phyloP scores from a whole-genome alignment of 352 stramenopile genomes.

The Pythium monospermum region DNA sequence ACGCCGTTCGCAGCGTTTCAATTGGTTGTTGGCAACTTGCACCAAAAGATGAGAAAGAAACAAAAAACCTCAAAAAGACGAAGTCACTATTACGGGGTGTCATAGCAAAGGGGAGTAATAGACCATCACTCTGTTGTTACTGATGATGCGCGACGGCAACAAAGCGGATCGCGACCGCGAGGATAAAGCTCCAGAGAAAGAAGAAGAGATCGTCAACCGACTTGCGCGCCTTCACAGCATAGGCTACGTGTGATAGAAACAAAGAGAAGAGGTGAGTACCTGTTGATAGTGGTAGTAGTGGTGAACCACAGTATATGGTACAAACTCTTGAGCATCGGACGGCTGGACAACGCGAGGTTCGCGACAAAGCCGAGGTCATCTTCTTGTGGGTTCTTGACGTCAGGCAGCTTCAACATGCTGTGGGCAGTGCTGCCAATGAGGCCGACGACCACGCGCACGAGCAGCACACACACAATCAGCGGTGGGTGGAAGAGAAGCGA shows the following conservation, averaged over 20 bases:
- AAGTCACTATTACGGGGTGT: no score
- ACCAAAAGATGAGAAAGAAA: no score
- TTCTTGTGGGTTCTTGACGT: conserved; percentile 62
- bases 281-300: no score
- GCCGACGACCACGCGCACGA: conserved; percentile 50
- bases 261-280: background rate
- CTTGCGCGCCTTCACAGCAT: conserved; percentile 62
- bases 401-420: conserved; percentile 38
- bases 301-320: no score
- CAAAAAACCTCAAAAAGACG: no score
- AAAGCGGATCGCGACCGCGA: conserved; percentile 38
- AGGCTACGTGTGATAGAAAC: conserved; percentile 32
- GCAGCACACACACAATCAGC: conserved; percentile 53
- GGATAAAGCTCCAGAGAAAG: conserved; percentile 62
- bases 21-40: no score
- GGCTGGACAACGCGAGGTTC: conserved; percentile 55
- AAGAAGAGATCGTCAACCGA: conserved; percentile 69
- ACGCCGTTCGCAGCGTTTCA: no score
- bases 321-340: conserved; percentile 58
- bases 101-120: no score
- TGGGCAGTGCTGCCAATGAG: conserved; percentile 32
- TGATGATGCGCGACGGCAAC: conserved; percentile 2
- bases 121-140: no score
- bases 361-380: conserved; percentile 57
- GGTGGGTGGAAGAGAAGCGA: conserved; percentile 53